Evolutionary conservation across 106 monocot species (phyloP).

Genomic region (Hemerocallis citrina): DNA sequence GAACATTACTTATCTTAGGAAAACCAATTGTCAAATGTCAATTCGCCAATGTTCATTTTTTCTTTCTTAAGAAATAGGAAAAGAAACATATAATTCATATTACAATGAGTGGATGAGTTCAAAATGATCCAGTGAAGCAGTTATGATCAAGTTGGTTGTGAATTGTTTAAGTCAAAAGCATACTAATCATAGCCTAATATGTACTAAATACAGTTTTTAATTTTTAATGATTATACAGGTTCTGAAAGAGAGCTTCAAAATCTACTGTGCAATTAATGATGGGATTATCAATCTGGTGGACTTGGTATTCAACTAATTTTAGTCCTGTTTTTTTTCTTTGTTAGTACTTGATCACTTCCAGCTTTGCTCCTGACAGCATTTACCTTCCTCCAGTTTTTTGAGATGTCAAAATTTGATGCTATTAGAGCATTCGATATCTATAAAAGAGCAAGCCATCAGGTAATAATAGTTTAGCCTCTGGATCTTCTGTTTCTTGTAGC

Average conservation of each 20-base stretch:
- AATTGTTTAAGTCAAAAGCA: too few species aligned
- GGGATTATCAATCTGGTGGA: constrained; percentile 91
- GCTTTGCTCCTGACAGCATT: too few species aligned
- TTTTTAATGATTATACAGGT: constrained; percentile 13
- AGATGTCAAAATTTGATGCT: constrained; percentile 82
- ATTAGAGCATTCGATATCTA: constrained; percentile 72
- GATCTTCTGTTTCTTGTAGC: neutral
- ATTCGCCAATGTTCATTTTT: too few species aligned
- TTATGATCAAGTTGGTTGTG: too few species aligned
- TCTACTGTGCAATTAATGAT: constrained; percentile 86
- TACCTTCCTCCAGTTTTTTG: constrained; percentile 60
- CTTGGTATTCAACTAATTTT: constrained; percentile 22
- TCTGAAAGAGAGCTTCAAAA: constrained; percentile 60
- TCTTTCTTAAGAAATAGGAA: too few species aligned
- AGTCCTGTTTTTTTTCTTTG: neutral
- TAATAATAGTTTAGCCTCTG: constrained; percentile 5
- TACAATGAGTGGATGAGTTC: too few species aligned
- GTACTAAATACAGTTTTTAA: neutral
- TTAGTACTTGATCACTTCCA: neutral
- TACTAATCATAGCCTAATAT: too few species aligned
- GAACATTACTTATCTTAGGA: too few species aligned
- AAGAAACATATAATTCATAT: too few species aligned
- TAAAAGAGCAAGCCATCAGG: constrained; percentile 73
- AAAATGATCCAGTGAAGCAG: too few species aligned
- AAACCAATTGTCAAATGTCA: too few species aligned